phyloP scores from a whole-genome alignment of 2,329 filamentous ascomycete genomes.

The Hymenoscyphus linearis region DNA sequence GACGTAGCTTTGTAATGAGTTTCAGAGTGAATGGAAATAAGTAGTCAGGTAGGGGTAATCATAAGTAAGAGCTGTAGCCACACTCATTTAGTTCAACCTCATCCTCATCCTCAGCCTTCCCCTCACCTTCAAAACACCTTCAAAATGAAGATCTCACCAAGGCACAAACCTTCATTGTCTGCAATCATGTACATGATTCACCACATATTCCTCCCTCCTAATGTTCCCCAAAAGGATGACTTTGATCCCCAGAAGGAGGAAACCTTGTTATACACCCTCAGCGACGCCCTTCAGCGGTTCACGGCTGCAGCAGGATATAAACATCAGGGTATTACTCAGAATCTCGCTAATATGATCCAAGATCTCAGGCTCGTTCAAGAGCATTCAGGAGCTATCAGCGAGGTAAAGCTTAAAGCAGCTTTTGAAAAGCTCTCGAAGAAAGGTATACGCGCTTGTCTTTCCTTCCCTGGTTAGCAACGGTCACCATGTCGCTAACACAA shows the following conservation, averaged over 20 bases:
- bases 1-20: no score
- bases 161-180: no score
- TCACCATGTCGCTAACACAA: not conserved
- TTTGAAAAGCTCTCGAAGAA: constrained; percentile 6
- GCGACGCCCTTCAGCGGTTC: not conserved
- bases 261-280: no score
- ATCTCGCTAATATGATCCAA: not conserved
- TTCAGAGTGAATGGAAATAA: no score
- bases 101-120: no score
- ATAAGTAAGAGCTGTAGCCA: no score
- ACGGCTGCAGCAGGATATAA: not conserved
- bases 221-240: constrained; percentile 38
- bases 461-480: no score
- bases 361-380: not conserved
- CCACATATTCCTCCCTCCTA: constrained; percentile 43
- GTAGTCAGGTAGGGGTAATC: no score
- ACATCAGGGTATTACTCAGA: not conserved
- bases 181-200: constrained; percentile 30
- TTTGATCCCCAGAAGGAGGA: constrained; percentile 14
- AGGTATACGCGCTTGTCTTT: not conserved
- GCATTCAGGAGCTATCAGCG: constrained; percentile 6
- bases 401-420: constrained; percentile 7
- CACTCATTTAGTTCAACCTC: no score
- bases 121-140: no score
- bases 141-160: no score